Evolutionary conservation across 2,329 filamentous ascomycete species (phyloP).

Genomic region (Sordariomycetes sp.): DNA sequence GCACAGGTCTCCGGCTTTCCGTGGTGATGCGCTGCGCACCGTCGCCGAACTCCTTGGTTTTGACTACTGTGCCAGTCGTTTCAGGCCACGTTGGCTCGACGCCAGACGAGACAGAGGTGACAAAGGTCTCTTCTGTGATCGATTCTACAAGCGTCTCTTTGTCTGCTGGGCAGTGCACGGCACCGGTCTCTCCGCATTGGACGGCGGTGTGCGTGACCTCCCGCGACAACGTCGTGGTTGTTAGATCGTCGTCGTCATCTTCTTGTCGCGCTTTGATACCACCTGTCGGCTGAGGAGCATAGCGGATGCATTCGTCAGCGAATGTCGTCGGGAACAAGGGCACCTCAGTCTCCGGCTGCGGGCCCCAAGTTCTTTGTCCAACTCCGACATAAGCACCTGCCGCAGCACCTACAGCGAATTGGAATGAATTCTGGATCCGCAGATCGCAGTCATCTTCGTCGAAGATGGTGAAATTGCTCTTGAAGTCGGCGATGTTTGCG

Average conservation of each 20-base stretch:
- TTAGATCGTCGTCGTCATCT: constrained; percentile 16
- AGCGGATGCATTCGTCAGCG: constrained; percentile 25
- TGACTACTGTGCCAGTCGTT: constrained; percentile 18
- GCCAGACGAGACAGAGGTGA: constrained; percentile 29
- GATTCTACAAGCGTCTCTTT: constrained; percentile 33
- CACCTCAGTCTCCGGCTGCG: constrained; percentile 31
- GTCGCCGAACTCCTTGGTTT: constrained; percentile 30
- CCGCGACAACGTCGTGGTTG: constrained; percentile 28
- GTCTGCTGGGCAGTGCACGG: constrained; percentile 40
- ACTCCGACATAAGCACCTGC: constrained; percentile 42
- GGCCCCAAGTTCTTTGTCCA: constrained; percentile 37
- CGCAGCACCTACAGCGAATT: constrained; percentile 41
- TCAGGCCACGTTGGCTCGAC: constrained; percentile 27
- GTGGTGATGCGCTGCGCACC: constrained; percentile 21
- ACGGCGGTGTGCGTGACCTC: constrained; percentile 32
- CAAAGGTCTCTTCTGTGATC: constrained; percentile 26
- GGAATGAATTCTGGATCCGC: constrained; percentile 37
- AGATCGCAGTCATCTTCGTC: constrained; percentile 30
- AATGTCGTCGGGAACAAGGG: constrained; percentile 46
- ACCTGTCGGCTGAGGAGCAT: constrained; percentile 3
- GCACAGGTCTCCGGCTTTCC: constrained; percentile 29
- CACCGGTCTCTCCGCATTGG: constrained; percentile 28
- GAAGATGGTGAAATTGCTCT: constrained; percentile 34
- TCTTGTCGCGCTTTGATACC: not conserved
- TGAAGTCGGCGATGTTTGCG: constrained; percentile 44